Evolutionary conservation across 108 stramenopile species (phyloP).

Genomic region (Cyclostephanos invisitatus): DNA sequence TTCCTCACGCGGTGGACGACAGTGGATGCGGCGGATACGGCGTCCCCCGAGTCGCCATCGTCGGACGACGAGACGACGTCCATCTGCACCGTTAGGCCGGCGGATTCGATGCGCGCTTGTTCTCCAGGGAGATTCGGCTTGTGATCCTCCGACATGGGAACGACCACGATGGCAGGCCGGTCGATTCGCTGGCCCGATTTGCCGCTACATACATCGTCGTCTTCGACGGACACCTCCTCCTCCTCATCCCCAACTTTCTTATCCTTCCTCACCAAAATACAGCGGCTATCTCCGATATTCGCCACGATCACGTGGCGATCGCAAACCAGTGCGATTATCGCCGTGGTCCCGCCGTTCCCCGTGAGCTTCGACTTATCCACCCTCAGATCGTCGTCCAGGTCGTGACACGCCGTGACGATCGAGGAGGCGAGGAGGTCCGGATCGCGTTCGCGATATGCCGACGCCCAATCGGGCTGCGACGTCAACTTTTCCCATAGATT

Average conservation of each 20-base stretch:
- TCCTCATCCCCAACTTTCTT: slow-evolving; percentile 11
- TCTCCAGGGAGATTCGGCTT: slow-evolving; percentile 85
- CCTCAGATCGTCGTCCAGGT: slow-evolving; percentile 61
- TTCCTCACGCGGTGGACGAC: slow-evolving; percentile 32
- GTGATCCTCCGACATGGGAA: slow-evolving; percentile 90
- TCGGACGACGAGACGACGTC: slow-evolving; percentile 44
- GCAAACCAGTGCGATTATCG: slow-evolving; percentile 72
- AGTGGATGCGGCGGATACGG: background rate
- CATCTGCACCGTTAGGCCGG: slow-evolving; percentile 63
- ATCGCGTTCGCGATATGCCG: slow-evolving; percentile 26
- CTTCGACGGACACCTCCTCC: slow-evolving; percentile 8
- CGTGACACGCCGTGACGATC: slow-evolving; percentile 48
- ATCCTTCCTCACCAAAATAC: slow-evolving; percentile 68
- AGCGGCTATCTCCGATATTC: slow-evolving; percentile 90
- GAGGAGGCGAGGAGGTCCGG: slow-evolving; percentile 13
- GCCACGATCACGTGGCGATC: slow-evolving; percentile 68
- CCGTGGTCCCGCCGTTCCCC: slow-evolving; percentile 75
- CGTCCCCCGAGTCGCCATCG: slow-evolving; percentile 28
- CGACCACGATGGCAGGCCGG: slow-evolving; percentile 22
- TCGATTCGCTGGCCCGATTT: slow-evolving; percentile 8
- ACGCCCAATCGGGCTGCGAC: slow-evolving; percentile 25
- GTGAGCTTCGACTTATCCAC: slow-evolving; percentile 1
- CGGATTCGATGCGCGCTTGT: slow-evolving; percentile 72
- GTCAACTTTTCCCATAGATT: slow-evolving; percentile 29
- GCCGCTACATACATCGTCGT: background rate